phyloP scores from a whole-genome alignment of 345 rosid genomes.

The Excoecaria agallocha region DNA sequence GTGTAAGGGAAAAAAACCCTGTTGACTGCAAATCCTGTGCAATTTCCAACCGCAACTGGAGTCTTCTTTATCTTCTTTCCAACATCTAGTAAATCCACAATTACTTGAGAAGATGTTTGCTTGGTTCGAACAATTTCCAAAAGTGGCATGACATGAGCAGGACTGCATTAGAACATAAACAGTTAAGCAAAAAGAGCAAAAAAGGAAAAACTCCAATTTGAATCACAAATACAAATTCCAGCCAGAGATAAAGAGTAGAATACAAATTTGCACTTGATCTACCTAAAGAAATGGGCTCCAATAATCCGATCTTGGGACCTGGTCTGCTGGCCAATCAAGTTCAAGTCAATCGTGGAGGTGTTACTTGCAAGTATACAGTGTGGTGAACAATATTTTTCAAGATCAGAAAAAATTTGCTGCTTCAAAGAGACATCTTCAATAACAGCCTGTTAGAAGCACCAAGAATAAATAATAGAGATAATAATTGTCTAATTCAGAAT shows the following conservation, averaged over 20 bases:
- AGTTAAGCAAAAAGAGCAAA: conserved; percentile 15
- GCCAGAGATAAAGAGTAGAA: background rate
- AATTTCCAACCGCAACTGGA: conserved; percentile 91
- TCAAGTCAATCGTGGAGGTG: conserved; percentile 94
- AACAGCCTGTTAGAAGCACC: conserved; percentile 73
- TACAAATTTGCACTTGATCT: conserved; percentile 12
- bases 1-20: conserved; percentile 98
- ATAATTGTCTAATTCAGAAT: conserved; percentile 16
- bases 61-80: conserved; percentile 92
- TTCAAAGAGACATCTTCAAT: conserved; percentile 85
- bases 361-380: conserved; percentile 90
- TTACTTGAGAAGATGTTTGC: conserved; percentile 77
- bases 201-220: background rate
- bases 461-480: conserved; percentile 22
- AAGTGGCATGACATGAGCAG: conserved; percentile 96
- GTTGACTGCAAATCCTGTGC: conserved; percentile 98
- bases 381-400: conserved; percentile 83
- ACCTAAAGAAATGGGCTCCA: conserved; percentile 99
- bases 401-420: conserved; percentile 93
- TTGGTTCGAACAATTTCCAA: conserved; percentile 89
- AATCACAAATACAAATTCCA: background rate
- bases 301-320: conserved; percentile 75
- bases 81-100: conserved; percentile 84
- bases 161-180: conserved; percentile 52
- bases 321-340: conserved; percentile 75